Evolutionary conservation across 2,329 filamentous ascomycete species (phyloP), one percentile per base, ranked within the genome.

Genomic region (Diaporthe vexans): DNA sequence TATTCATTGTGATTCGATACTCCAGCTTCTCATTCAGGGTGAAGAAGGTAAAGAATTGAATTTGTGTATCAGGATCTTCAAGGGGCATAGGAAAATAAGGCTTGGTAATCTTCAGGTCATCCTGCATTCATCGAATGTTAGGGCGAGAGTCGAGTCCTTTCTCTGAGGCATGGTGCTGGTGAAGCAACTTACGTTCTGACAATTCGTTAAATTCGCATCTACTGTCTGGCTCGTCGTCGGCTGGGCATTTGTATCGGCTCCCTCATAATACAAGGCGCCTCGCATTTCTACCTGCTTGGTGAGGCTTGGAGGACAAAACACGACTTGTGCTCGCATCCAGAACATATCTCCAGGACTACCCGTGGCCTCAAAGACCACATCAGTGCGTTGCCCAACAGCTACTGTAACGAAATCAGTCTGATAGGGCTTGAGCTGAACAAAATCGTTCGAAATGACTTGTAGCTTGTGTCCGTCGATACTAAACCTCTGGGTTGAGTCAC

Each of bases 401-500:
- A 58, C 29, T 58, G 54, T 58, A 4, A 58, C 54, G 54, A 58
- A 58, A n/a, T 58, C 54, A 35, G 54, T 58, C 29, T 58, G 29
- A 10, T 58, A 58, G 4, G 54, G 54, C 29, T 58, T 58, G 2
- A 58, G 29, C 29, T 58, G 54, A 21, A 58, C 54, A 4, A 58
- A 58, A n/a, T 58, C 54, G 15, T 58, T 58, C 3, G 54, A 29
- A 7, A 58, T 58, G 19, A 58, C 54, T 1, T 19, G 35, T 15
- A 58, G n/a, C 54, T 58, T 58, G 29, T 58, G 54, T 8, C 29
- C 54, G 33, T 58, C 54, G n/a, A 58, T 58, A 58, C 54, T 29
- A 9, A 58, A 37, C 19, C 54, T 58, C 54, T 58, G 54, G 54
- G 54, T 58, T n/a, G 54, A 58, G 24, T 58, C 54, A 58, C 54